Percentiles rank a stretch among this genome's conserved stretches.
phyloP scores from a whole-genome alignment of 176 grass and related monocot species.

The Canna indica region DNA sequence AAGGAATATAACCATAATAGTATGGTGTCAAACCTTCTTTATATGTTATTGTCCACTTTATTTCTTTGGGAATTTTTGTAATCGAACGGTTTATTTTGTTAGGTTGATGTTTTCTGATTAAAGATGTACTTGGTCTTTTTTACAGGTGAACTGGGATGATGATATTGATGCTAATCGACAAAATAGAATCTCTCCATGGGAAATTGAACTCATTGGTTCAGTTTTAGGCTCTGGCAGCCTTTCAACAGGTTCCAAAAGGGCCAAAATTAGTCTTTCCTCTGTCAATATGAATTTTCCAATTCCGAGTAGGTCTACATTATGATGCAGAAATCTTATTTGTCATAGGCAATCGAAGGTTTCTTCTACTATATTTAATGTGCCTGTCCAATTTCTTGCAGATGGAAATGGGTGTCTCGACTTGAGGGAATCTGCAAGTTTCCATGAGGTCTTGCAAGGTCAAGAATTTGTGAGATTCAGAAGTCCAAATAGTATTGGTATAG shows the following conservation, averaged over 20 bases:
- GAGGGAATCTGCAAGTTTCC: too few relatives aligned
- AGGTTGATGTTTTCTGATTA: conserved; percentile 3
- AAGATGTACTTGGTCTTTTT: conserved; percentile 19
- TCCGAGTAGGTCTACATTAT: conserved; percentile 28
- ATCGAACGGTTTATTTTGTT: too few relatives aligned
- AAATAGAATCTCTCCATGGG: conserved; percentile 74
- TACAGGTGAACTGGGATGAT: conserved; percentile 77
- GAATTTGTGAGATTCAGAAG: conserved; percentile 60
- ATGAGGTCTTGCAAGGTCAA: conserved; percentile 99
- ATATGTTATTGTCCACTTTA: not conserved
- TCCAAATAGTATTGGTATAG: conserved; percentile 19
- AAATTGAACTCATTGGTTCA: too few relatives aligned
- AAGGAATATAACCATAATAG: too few relatives aligned
- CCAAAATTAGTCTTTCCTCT: conserved; percentile 46
- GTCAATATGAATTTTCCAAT: conserved; percentile 31
- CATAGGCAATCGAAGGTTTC: not conserved
- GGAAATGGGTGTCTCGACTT: conserved; percentile 43
- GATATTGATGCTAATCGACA: conserved; percentile 30
- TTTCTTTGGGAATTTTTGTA: not conserved
- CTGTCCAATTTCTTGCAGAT: conserved; percentile 33
- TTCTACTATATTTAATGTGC: not conserved
- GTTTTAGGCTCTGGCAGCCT: conserved; percentile 31
- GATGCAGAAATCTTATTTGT: not conserved
- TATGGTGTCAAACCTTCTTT: too few relatives aligned
- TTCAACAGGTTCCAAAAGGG: conserved; percentile 52